These are phyloP conservation scores for Elaeis guineensis DNA, from an alignment of 176 grass and related monocot genomes.

Conservation along the genomic window DNA sequence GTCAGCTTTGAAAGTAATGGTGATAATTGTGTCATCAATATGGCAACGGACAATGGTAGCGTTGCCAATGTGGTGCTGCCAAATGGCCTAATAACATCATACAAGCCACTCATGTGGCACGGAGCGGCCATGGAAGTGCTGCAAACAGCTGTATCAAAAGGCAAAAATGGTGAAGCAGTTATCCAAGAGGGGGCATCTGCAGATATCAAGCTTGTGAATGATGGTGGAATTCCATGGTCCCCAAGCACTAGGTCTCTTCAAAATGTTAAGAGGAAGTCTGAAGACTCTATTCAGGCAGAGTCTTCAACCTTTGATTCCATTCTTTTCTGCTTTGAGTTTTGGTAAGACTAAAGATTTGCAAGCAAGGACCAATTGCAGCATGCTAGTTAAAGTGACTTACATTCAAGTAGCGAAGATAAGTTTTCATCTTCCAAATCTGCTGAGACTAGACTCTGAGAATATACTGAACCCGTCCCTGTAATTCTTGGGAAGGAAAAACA, in stretches of 20 bases:
- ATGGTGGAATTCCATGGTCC: conserved; percentile 20
- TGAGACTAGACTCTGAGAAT: no score
- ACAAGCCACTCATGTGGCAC: conserved; percentile 86
- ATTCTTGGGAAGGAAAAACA: no score
- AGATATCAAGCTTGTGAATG: conserved; percentile 31
- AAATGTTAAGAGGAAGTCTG: conserved; percentile 35
- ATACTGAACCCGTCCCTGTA: no score
- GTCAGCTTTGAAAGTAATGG: conserved; percentile 57
- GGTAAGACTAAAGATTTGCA: no score
- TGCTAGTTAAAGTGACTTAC: no score
- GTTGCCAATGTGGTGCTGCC: conserved; percentile 59
- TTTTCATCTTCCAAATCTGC: no score
- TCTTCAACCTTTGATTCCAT: not conserved
- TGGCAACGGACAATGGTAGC: conserved; percentile 56
- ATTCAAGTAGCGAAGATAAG: no score
- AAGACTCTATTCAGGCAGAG: conserved; percentile 43
- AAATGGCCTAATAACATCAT: conserved; percentile 69
- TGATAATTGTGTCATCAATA: conserved; percentile 1
- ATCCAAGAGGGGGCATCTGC: conserved; percentile 29
- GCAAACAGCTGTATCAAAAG: conserved; percentile 26
- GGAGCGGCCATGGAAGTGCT: conserved; percentile 48
- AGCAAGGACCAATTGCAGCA: no score
- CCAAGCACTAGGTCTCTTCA: conserved; percentile 47
- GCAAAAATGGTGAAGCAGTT: no score
- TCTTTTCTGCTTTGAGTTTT: not conserved